Conservation (phyloP, 2,329 filamentous ascomycete genomes). For the Claviceps africana region DNA sequence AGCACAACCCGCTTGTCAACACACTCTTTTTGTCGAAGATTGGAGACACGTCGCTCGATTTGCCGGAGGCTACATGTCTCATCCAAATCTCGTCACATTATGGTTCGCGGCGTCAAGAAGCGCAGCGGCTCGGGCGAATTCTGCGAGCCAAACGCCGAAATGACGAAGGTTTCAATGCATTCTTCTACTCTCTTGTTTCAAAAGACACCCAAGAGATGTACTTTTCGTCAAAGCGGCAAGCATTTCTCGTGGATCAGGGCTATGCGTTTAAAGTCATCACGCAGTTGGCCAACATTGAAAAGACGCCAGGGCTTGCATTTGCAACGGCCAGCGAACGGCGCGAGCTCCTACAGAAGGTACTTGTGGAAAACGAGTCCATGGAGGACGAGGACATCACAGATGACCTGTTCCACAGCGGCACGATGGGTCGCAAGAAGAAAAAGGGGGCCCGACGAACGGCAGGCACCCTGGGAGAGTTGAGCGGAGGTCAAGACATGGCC, state of each 20-base stretch:
- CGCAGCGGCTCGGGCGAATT: slow-evolving; percentile 83
- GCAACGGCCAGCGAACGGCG: slow-evolving; percentile 65
- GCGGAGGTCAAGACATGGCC: slow-evolving; percentile 94
- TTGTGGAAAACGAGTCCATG: slow-evolving; percentile 71
- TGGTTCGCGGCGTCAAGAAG: slow-evolving; percentile 90
- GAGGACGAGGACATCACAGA: slow-evolving; percentile 53
- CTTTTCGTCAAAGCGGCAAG: slow-evolving; percentile 91
- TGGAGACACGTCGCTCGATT: slow-evolving; percentile 91
- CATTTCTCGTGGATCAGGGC: slow-evolving; percentile 93
- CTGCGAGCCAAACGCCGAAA: slow-evolving; percentile 89
- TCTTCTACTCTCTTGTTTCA: slow-evolving; percentile 94
- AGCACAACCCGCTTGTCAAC: slow-evolving; percentile 78
- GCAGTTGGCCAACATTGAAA: slow-evolving; percentile 79
- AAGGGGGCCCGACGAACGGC: slow-evolving; percentile 64
- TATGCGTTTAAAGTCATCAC: slow-evolving; percentile 99
- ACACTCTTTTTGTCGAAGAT: slow-evolving; percentile 96
- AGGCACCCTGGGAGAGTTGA: slow-evolving; percentile 71
- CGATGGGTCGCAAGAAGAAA: slow-evolving; percentile 32
- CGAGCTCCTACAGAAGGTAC: slow-evolving; percentile 75
- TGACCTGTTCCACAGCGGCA: slow-evolving; percentile 27
- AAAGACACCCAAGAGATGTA: slow-evolving; percentile 98
- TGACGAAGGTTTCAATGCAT: slow-evolving; percentile 96
- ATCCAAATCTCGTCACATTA: slow-evolving; percentile 98
- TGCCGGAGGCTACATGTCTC: slow-evolving; percentile 89
- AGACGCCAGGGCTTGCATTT: slow-evolving; percentile 68